Percentiles rank a stretch among this genome's conserved stretches.
Evolutionary conservation across 2,329 filamentous ascomycete genomes (phyloP).

Genomic region (Colletotrichum echinochloae): DNA sequence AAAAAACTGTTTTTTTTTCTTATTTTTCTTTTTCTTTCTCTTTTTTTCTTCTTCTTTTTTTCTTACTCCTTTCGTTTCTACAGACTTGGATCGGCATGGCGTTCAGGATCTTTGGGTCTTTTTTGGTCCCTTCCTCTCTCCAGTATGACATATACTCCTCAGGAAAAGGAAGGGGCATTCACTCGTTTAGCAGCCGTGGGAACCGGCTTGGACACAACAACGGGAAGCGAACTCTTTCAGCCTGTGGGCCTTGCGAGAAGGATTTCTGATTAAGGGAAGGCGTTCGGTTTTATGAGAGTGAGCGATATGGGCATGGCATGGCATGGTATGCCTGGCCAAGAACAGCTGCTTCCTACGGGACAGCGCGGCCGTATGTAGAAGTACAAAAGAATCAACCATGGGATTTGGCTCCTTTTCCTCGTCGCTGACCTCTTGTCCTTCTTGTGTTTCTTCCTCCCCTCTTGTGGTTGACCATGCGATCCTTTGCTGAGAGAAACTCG

Average conservation of each 20-base stretch:
- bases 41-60: not conserved
- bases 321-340: conserved; percentile 26
- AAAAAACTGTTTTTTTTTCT: conserved; percentile 3
- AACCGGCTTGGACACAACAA: conserved; percentile 32
- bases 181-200: conserved; percentile 34
- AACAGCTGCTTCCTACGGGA: conserved; percentile 34
- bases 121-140: conserved; percentile 2
- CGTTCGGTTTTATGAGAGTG: conserved; percentile 29
- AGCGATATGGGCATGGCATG: conserved; percentile 30
- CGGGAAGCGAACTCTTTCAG: conserved; percentile 20
- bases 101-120: conserved; percentile 16
- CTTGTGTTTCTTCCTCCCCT: not conserved
- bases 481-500: not conserved
- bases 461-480: not conserved
- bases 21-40: conserved; percentile 18
- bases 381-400: conserved; percentile 30
- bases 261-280: conserved; percentile 25
- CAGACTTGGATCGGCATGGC: conserved; percentile 20
- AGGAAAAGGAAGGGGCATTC: conserved; percentile 23
- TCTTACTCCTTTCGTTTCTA: conserved; percentile 20
- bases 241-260: conserved; percentile 18
- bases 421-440: not conserved
- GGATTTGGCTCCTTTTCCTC: conserved; percentile 24
- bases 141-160: conserved; percentile 21
- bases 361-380: conserved; percentile 38